Evolutionary conservation across 164 flowering plant genomes (phyloP), one percentile per base, ranked within the genome.

Genomic region (Umbilicus rupestris): DNA sequence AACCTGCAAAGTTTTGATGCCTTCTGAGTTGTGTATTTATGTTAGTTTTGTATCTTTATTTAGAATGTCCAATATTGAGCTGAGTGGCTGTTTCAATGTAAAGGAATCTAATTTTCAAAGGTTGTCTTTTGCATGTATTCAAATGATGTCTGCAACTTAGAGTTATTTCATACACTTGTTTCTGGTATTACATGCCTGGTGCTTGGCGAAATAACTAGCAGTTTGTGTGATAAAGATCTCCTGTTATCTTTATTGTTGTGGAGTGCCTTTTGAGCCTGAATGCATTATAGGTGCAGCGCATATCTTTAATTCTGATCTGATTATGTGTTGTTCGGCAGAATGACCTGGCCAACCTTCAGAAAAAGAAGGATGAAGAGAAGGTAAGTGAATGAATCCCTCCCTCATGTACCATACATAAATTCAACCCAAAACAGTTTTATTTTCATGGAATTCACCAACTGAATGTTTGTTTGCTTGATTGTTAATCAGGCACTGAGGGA

Each of bases 321-420:
- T n/a, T n/a, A n/a, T 15, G 58, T 69, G n/a, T 52, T 63, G 26
- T 1, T 55, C 39, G 75, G 76, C 79, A 91, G 97, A 14, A 12
- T 66, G 97, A 91, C 72, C 14, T 76, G 83, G 90, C 84, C 8
- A 78, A 80, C 46, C 37, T 91, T 47, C 92, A 91, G 76, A 91
- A 88, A 81, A 91, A 88, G 82, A 91, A 85, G 71, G 97, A 91
- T 0, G 97, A 91, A 72, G 97, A 91, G 68, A 91, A 89, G 90
- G 97, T 85, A 28, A 72, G 64, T 17, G 12, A 33, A 42, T 30
- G 7, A 6, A 62, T 35, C 33, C 65, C 14, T 49, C 5, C 10
- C 29, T 28, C 28, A 6, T 39, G 31, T 9, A 24, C 20, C 47
- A 41, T 64, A 28, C 5, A 19, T 24, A 3, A 31, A 24, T 5